Conservation (phyloP, 768 basidiomycete genomes). For the Pleurotus eryngii region DNA sequence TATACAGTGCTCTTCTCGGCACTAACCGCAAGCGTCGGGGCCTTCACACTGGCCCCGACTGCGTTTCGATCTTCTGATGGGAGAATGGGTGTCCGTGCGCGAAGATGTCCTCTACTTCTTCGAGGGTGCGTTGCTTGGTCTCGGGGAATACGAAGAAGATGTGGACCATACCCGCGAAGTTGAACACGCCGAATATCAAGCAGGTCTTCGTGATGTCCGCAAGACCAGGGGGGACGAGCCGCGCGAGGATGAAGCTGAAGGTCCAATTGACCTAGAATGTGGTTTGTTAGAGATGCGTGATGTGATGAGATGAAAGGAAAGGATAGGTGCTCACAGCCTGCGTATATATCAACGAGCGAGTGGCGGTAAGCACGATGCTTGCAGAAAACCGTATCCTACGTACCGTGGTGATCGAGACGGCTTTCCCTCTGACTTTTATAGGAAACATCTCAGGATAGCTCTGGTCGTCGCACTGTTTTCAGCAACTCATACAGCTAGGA, state of each 20-base stretch:
- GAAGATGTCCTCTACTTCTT: slow-evolving; percentile 81
- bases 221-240: no score
- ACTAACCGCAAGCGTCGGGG: not conserved
- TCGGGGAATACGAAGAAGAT: slow-evolving; percentile 81
- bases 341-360: slow-evolving; percentile 35
- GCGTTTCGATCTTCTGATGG: slow-evolving; percentile 48
- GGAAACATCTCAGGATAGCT: slow-evolving; percentile 55
- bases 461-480: slow-evolving; percentile 49
- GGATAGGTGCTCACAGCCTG: no score
- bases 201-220: slow-evolving; percentile 71
- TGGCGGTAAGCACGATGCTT: slow-evolving; percentile 33
- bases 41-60: no score
- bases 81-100: slow-evolving; percentile 44
- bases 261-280: slow-evolving; percentile 12
- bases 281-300: slow-evolving; percentile 20
- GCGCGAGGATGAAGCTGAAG: no score
- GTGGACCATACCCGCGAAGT: slow-evolving; percentile 67
- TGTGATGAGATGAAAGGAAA: no score
- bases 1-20: no score
- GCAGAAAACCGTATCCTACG: not conserved
- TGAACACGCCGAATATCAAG: slow-evolving; percentile 76
- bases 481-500: slow-evolving; percentile 48
- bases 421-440: slow-evolving; percentile 24
- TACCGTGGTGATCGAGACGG: slow-evolving; percentile 39
- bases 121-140: slow-evolving; percentile 43